Evolutionary conservation across 179 eudicot species (phyloP).

Genomic region (Beta macrorhiza): DNA sequence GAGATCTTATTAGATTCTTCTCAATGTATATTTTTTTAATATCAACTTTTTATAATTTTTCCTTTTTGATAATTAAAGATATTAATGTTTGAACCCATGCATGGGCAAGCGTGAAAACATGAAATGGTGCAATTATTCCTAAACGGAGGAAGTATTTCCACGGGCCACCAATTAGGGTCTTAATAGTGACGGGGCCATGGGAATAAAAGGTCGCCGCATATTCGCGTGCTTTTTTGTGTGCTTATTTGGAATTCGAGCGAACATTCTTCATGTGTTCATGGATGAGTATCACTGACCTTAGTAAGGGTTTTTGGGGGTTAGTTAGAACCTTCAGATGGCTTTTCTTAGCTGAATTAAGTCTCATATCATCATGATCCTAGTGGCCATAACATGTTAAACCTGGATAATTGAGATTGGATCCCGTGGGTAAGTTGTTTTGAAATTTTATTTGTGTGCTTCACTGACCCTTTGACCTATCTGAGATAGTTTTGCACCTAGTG

Average conservation of each 20-base stretch:
- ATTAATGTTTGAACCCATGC: too few species aligned
- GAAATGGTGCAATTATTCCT: too few species aligned
- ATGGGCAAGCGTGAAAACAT: too few species aligned
- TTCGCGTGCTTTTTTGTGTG: background rate
- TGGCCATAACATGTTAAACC: background rate
- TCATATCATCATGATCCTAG: background rate
- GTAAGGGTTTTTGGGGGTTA: background rate
- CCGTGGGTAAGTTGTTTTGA: background rate
- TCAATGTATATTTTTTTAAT: too few species aligned
- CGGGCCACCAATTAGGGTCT: background rate
- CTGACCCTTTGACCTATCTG: background rate
- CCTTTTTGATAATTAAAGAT: too few species aligned
- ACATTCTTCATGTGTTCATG: background rate
- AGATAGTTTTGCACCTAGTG: background rate
- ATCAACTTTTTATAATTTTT: too few species aligned
- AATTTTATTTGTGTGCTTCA: background rate
- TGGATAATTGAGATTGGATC: background rate
- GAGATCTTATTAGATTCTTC: too few species aligned
- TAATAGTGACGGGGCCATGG: too few species aligned
- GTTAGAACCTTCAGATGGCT: background rate
- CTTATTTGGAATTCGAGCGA: background rate
- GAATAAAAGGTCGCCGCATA: too few species aligned
- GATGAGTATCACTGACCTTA: background rate
- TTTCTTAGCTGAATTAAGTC: background rate
- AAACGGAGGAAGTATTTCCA: too few species aligned